Base-by-base conservation (phyloP, 2,329 filamentous ascomycete species). In the Exophiala mesophila region DNA sequence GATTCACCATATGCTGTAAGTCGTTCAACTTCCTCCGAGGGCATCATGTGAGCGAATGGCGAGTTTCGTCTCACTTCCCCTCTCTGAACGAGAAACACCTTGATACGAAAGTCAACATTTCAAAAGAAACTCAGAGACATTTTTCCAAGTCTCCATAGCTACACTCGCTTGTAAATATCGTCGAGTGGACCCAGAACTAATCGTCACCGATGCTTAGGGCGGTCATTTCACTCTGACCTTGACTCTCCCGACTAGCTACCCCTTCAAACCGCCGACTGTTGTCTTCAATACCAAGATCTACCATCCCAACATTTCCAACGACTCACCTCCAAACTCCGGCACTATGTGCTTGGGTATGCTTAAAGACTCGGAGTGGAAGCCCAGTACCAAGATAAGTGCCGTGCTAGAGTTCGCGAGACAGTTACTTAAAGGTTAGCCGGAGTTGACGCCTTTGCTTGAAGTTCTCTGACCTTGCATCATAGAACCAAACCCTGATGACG, bases 301-400 rank as follows among this genome's bases (percentile, higher is more conserved):
- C 76, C 89, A 96, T 70, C 88, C 89, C 32, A 96, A 96, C 68
- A 78, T 96, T 46, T 50, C 47, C 31, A 56, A 55, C 23, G 49
- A 55, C 39, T 43, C 45, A 10, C 55, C 55, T 4, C 52, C 55
- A 9, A 56, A 78, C 60, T 78, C 80, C 54, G 89, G 89, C 49
- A 83, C 76, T 67, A 86, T 96, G 78, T 96, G 89, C 67, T 74
- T 96, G 32, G 81, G 79, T 47, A 77, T 89, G 65, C 78, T 96
- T 55, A 87, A 89, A 62, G 65, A 83, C 20, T 88, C 94, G 58
- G 82, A 87, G 66, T 96, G 89, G 89, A 96, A 95, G 74, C 89
- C 89, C 13, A 82, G 82, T 48, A 85, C 83, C 58, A 84, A 82
- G 68, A 76, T 95, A 53, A 67, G 69, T 33, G 77, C 79, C 39